These are phyloP conservation scores for Aspergillus sp. DNA, from an alignment of 2,329 filamentous ascomycete genomes.

Conservation along the genomic window DNA sequence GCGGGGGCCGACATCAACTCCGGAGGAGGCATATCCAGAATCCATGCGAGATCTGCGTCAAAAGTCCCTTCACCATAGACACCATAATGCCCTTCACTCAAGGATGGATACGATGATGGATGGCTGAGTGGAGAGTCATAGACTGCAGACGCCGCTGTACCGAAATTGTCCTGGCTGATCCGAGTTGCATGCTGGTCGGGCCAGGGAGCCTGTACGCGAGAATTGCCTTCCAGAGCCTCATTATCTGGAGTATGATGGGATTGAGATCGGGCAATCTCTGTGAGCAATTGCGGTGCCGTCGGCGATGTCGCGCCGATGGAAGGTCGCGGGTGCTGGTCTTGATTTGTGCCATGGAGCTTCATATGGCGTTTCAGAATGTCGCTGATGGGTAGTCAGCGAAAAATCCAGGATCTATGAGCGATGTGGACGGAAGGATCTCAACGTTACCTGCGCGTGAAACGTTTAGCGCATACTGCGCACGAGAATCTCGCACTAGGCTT, in stretches of 20 bases:
- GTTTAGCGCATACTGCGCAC: conserved; percentile 13
- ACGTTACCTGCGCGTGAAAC: conserved; percentile 18
- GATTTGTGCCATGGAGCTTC: neutral
- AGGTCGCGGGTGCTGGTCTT: neutral
- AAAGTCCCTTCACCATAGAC: conserved; percentile 19
- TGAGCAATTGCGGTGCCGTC: no score
- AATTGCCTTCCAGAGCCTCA: no score
- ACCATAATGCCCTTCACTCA: conserved; percentile 6
- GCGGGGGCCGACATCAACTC: conserved; percentile 2
- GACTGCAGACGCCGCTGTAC: neutral
- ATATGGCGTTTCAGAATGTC: conserved; percentile 10
- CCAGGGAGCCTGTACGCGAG: no score
- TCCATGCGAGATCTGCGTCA: conserved; percentile 19
- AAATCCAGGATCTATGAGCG: neutral
- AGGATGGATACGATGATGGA: neutral
- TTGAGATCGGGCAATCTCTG: no score
- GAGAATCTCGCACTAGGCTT: conserved; percentile 15
- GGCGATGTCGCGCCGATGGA: no score
- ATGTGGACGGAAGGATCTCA: neutral
- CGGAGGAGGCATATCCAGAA: conserved; percentile 15
- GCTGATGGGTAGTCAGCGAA: neutral
- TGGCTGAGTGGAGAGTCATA: neutral
- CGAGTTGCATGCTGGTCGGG: no score
- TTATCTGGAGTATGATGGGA: no score
- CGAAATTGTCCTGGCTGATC: neutral